Percentiles rank a stretch among this genome's conserved stretches.
Evolutionary conservation across 768 basidiomycete genomes (phyloP).

Genomic region (Tricholoma saponaceum): DNA sequence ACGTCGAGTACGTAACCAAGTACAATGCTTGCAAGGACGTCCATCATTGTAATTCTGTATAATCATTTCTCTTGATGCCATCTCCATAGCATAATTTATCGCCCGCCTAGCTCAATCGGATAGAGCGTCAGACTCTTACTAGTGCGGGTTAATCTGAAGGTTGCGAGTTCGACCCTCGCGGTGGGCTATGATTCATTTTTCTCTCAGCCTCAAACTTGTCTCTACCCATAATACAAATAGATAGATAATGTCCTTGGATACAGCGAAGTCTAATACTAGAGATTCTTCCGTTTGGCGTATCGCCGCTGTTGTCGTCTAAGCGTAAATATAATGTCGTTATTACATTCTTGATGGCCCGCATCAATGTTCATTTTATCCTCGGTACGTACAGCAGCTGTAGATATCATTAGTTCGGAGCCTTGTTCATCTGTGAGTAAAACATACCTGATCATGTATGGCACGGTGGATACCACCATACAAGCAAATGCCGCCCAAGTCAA

Average conservation of each 20-base stretch:
- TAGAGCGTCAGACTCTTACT: conserved; percentile 59
- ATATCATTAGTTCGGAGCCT: not conserved
- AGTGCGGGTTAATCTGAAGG: conserved; percentile 54
- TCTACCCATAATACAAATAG: too few relatives aligned
- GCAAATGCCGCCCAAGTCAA: conserved; percentile 76
- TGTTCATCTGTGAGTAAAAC: conserved; percentile 2
- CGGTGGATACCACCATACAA: conserved; percentile 55
- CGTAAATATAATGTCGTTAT: not conserved
- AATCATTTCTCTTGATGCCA: too few relatives aligned
- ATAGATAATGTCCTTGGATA: not conserved
- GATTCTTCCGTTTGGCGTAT: conserved; percentile 2
- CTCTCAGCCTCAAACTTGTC: too few relatives aligned
- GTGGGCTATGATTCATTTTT: conserved; percentile 47
- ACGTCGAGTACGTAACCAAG: too few relatives aligned
- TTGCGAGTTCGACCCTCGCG: conserved; percentile 85
- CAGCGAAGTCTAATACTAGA: not conserved
- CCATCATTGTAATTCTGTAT: too few relatives aligned
- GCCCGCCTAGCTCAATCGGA: conserved; percentile 64
- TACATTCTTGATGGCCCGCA: conserved; percentile 18
- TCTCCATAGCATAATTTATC: too few relatives aligned
- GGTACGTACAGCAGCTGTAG: conserved; percentile 78
- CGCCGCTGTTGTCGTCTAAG: not conserved
- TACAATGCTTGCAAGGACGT: too few relatives aligned
- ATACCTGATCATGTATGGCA: conserved; percentile 81
- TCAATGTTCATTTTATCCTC: conserved; percentile 42